These are phyloP conservation scores for Didymella exigua DNA, from an alignment of 2,329 filamentous ascomycete species.

Conservation along the genomic window DNA sequence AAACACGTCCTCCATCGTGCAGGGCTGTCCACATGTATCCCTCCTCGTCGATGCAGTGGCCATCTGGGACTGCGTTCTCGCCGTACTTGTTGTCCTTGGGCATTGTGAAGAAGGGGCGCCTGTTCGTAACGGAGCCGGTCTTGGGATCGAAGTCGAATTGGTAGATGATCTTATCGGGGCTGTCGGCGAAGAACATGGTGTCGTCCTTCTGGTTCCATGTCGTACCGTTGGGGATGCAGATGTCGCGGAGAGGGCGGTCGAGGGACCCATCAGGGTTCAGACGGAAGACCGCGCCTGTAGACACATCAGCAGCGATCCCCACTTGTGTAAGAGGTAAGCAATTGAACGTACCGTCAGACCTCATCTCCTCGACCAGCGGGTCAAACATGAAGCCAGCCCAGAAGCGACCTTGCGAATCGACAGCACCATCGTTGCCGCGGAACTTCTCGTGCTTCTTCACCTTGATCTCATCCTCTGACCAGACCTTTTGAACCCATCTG, in stretches of 20 bases:
- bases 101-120: conserved; percentile 75
- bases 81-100: conserved; percentile 57
- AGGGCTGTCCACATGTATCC: conserved; percentile 89
- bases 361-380: conserved; percentile 64
- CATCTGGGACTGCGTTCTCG: conserved; percentile 70
- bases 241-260: conserved; percentile 63
- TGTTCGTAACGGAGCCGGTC: conserved; percentile 70
- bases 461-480: conserved; percentile 56
- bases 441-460: conserved; percentile 57
- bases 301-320: not conserved
- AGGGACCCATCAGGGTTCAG: conserved; percentile 68
- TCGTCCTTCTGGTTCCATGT: conserved; percentile 76
- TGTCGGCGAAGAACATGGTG: conserved; percentile 84
- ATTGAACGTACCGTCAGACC: conserved; percentile 43
- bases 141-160: conserved; percentile 73
- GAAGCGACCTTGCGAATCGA: conserved; percentile 79
- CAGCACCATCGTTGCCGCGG: conserved; percentile 79
- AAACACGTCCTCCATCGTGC: conserved; percentile 77
- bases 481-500: conserved; percentile 63
- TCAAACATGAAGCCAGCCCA: conserved; percentile 91
- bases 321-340: not conserved
- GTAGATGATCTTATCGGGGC: conserved; percentile 71
- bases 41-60: conserved; percentile 80
- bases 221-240: conserved; percentile 84
- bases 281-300: conserved; percentile 73